Evolutionary conservation across 805 yeast species (phyloP).

Genomic region (Ogataea parapolymorpha): DNA sequence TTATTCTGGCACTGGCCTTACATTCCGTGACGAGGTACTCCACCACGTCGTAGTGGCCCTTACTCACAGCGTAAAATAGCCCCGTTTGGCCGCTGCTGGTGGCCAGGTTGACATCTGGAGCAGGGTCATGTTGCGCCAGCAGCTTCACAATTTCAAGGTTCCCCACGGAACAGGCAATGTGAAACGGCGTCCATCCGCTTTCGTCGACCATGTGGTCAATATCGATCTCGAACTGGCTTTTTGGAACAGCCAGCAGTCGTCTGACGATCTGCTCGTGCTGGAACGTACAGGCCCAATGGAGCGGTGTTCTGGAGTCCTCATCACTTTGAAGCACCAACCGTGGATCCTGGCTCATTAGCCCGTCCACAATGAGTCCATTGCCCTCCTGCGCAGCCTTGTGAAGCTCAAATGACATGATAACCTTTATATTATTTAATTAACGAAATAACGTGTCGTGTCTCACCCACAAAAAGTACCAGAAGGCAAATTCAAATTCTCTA

Average conservation of each 20-base stretch:
- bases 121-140: conserved; percentile 49
- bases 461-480: background rate
- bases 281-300: conserved; percentile 85
- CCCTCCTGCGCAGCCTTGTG: conserved; percentile 70
- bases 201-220: conserved; percentile 67
- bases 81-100: conserved; percentile 69
- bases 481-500: conserved; percentile 8
- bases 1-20: conserved; percentile 59
- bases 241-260: conserved; percentile 39
- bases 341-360: conserved; percentile 49
- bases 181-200: conserved; percentile 87
- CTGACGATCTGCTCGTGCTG: conserved; percentile 51
- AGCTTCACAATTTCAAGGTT: conserved; percentile 47
- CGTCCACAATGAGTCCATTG: conserved; percentile 48
- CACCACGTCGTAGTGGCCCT: conserved; percentile 55
- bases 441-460: conserved; percentile 1
- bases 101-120: conserved; percentile 57
- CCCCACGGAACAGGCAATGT: conserved; percentile 78
- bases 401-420: conserved; percentile 27
- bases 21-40: conserved; percentile 48
- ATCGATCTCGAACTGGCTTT: conserved; percentile 38
- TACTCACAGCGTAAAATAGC: conserved; percentile 73
- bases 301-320: conserved; percentile 72
- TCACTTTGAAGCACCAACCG: conserved; percentile 49
- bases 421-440: background rate